These are phyloP conservation scores for Diplodia seriata DNA, from an alignment of 2,329 filamentous ascomycete genomes.

Conservation along the genomic window DNA sequence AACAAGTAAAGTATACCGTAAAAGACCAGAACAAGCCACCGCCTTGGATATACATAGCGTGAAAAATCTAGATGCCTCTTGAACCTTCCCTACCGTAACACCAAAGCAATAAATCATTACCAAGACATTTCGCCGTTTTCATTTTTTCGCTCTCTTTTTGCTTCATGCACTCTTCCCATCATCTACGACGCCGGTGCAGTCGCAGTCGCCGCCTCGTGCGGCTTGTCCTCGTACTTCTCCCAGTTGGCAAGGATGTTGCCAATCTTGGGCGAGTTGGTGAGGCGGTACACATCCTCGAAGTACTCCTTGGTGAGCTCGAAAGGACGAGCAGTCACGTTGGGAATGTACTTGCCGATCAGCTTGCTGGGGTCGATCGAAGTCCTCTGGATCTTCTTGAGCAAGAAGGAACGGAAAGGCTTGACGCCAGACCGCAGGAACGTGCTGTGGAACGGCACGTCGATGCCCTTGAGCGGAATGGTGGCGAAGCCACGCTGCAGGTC, in stretches of 20 bases:
- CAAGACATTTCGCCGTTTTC: slow-evolving; percentile 15
- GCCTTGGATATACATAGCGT: slow-evolving; percentile 26
- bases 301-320: slow-evolving; percentile 98
- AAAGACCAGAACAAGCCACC: slow-evolving; percentile 13
- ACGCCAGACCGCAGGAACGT: slow-evolving; percentile 97
- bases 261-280: slow-evolving; percentile 84
- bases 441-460: slow-evolving; percentile 98
- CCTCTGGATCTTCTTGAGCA: slow-evolving; percentile 99
- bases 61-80: slow-evolving; percentile 20
- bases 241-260: slow-evolving; percentile 81
- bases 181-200: slow-evolving; percentile 24
- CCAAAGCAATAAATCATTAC: slow-evolving; percentile 24
- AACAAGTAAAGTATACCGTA: neutral
- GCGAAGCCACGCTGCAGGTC: slow-evolving; percentile 94
- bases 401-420: slow-evolving; percentile 97
- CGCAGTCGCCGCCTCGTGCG: slow-evolving; percentile 39
- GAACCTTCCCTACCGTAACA: slow-evolving; percentile 1
- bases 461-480: slow-evolving; percentile 94
- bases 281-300: slow-evolving; percentile 96
- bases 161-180: neutral
- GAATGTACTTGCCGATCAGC: slow-evolving; percentile 97
- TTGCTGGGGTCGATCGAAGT: slow-evolving; percentile 97
- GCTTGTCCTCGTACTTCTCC: slow-evolving; percentile 59
- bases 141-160: slow-evolving; percentile 20
- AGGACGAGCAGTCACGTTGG: slow-evolving; percentile 94